Conservation (phyloP, 495 filamentous ascomycete species). For the Acidiella bohemica region DNA sequence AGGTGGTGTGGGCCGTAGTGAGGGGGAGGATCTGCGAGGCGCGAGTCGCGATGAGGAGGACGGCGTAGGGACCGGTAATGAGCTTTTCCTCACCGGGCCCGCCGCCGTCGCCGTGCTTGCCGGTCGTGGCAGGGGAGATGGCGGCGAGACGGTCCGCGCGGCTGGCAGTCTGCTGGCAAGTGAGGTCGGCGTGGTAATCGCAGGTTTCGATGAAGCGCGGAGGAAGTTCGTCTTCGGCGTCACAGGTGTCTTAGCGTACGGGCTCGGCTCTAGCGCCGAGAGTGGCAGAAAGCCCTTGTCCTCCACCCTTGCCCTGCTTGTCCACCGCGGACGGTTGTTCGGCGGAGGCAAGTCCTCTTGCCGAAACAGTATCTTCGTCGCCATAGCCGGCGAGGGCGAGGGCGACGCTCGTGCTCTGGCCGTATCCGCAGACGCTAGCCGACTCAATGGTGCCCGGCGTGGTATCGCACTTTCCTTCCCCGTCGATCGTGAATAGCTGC, state of each 20-base stretch:
- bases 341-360: neutral
- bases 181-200: neutral
- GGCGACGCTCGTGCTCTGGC: neutral
- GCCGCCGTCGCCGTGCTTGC: neutral
- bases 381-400: constrained; percentile 2
- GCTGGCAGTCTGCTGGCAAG: neutral
- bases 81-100: constrained; percentile 3
- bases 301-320: neutral
- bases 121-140: neutral
- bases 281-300: constrained; percentile 15
- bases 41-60: constrained; percentile 2
- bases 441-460: neutral
- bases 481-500: no score
- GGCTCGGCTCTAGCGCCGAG: constrained; percentile 14
- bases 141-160: constrained; percentile 5
- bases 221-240: constrained; percentile 17
- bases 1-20: neutral
- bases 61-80: neutral
- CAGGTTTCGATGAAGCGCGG: constrained; percentile 2
- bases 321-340: constrained; percentile 12
- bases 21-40: neutral
- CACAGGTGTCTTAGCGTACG: constrained; percentile 15
- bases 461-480: neutral
- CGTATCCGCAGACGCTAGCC: no score
- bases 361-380: neutral